phyloP scores from a whole-genome alignment of 176 grass and related monocot genomes.

The Eragrostis nindensis region DNA sequence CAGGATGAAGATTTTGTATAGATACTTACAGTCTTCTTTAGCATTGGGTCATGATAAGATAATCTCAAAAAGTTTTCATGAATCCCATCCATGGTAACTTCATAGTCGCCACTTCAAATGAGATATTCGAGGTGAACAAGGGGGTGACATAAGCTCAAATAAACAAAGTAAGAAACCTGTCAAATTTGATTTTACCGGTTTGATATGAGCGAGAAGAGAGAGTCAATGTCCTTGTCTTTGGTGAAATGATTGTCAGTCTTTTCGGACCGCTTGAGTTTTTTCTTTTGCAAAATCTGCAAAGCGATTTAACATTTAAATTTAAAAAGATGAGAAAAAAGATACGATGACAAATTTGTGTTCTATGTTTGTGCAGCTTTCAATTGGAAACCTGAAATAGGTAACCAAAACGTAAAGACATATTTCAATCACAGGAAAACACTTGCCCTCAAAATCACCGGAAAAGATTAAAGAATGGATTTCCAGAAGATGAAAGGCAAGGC shows the following conservation, averaged over 20 bases:
- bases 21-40: conserved; percentile 84
- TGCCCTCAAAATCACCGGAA: not conserved
- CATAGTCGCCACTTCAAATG: conserved; percentile 85
- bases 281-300: conserved; percentile 83
- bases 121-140: conserved; percentile 29
- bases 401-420: not conserved
- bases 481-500: not conserved
- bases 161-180: conserved; percentile 41
- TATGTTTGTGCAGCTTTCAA: conserved; percentile 13
- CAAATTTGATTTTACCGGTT: conserved; percentile 62
- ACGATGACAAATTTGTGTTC: not conserved
- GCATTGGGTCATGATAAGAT: conserved; percentile 94
- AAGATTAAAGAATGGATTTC: not conserved
- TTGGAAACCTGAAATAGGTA: not conserved
- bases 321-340: not conserved
- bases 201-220: conserved; percentile 84
- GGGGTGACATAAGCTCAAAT: conserved; percentile 23
- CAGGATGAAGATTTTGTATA: conserved; percentile 13
- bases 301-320: conserved; percentile 32
- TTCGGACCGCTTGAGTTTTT: conserved; percentile 58
- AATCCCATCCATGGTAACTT: conserved; percentile 97
- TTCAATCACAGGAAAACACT: not conserved
- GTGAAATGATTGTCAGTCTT: conserved; percentile 52
- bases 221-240: conserved; percentile 53
- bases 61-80: conserved; percentile 87